Evolutionary conservation across 208 protist species (phyloP), one percentile per base, ranked within the genome.

Genomic region (Lotmaria passim): DNA sequence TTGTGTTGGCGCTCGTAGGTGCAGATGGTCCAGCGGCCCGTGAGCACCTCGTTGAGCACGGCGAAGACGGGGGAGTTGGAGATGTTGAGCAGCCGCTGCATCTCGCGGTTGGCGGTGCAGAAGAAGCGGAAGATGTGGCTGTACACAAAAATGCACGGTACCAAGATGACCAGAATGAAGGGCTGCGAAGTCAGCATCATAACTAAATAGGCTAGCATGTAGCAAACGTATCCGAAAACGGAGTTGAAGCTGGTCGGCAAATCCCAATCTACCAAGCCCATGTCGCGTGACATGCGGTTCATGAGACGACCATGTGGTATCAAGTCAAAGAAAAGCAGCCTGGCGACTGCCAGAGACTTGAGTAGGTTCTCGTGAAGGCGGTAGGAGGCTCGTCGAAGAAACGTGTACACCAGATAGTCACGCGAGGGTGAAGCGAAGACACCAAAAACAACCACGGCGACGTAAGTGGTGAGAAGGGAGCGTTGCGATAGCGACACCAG

Each of bases 271-370:
- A 98, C 69, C 19, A 52, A 67, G 19, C 78, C 73, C 24, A 97
- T 84, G 60, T 99, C 98, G 21, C 91, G 90, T 17, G 81, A 88
- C 76, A 99, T 98, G 33, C 98, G 85, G 64, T 98, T 98, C 23
- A 99, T 51, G 28, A 99, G 86, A 15, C 96, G 86, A 0, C 98
- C 98, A 3, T 85, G 38, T 0, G 96, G 97, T 0, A 89, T 98
- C 3, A 79, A 80, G 69, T 99, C 95, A 74, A 98, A 99, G 73
- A 98, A 99, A 21, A 53, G 30, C 60, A 97, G 89, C 2, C 82
- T 86, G 0, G 81, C 79, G 12, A 36, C 17, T 0, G 82, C n/a
- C n/a, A 96, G 47, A 15, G 76, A 81, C 3, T 44, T 31, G 15
- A 96, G 75, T 3, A 92, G 36, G 14, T 59, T 41, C 0, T 47